A percentile compares a stretch with the other conserved stretches of the same genome.
Evolutionary conservation across 1,139 yeast genomes (phyloP).

Genomic region (Pichia sp.): DNA sequence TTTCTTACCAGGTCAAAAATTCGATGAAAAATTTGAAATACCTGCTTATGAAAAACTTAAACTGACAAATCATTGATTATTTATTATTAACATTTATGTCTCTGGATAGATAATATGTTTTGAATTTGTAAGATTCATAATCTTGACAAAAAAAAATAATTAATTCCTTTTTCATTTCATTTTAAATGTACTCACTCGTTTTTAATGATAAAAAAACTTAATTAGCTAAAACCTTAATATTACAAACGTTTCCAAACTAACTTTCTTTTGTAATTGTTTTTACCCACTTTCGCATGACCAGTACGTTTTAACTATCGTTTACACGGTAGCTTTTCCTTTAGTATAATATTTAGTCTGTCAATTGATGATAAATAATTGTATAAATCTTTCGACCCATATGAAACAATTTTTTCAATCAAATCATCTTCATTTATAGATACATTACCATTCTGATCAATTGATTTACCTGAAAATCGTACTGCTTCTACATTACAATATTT

Average conservation of each 20-base stretch:
- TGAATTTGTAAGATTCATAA: neutral
- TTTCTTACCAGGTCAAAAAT: constrained; percentile 67
- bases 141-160: neutral
- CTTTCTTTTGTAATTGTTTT: too few species aligned
- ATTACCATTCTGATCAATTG: neutral
- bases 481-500: constrained; percentile 4
- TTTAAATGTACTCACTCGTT: too few species aligned
- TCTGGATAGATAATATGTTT: neutral
- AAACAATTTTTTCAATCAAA: neutral
- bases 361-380: neutral
- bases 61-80: neutral
- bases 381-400: neutral
- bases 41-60: constrained; percentile 57
- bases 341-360: too few species aligned
- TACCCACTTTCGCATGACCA: too few species aligned
- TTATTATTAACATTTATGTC: neutral
- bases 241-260: too few species aligned
- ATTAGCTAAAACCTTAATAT: too few species aligned
- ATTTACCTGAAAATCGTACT: neutral
- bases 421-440: neutral
- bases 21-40: constrained; percentile 53
- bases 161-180: neutral
- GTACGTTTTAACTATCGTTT: too few species aligned
- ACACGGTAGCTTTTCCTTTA: neutral
- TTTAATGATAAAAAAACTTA: too few species aligned